Conservation (phyloP, 2,329 filamentous ascomycete genomes). For the Apiospora sp. region DNA sequence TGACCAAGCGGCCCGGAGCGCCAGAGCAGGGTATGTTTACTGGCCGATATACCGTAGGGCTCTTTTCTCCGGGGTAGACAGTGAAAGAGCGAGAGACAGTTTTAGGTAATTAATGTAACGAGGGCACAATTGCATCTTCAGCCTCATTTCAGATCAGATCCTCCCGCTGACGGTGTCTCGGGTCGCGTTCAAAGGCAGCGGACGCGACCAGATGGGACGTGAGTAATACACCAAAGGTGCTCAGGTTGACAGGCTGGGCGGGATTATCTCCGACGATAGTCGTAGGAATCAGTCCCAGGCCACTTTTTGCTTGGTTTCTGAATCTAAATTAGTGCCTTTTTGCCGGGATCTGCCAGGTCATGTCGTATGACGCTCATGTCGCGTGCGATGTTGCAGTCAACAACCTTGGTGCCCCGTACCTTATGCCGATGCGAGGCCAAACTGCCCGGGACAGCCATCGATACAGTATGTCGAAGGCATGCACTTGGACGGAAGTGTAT, state of each 20-base stretch:
- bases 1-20: conserved; percentile 11
- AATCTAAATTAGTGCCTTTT: not conserved
- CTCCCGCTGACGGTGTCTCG: not conserved
- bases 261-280: conserved; percentile 4
- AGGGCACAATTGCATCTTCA: conserved; percentile 14
- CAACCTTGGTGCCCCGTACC: not conserved
- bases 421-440: conserved; percentile 8
- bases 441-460: conserved; percentile 11
- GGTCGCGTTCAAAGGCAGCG: not conserved
- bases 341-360: not conserved
- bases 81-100: not conserved
- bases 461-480: not conserved
- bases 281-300: not conserved
- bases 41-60: not conserved
- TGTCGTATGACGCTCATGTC: conserved; percentile 19
- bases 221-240: conserved; percentile 7
- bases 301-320: not conserved
- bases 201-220: not conserved
- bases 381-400: not conserved
- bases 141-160: not conserved
- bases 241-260: not conserved
- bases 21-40: conserved; percentile 1
- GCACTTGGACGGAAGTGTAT: not conserved
- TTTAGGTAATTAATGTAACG: conserved; percentile 15
- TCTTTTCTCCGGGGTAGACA: not conserved